Evolutionary conservation across 2,329 filamentous ascomycete species (phyloP), one percentile per base, ranked within the genome.

Genomic region (Fusarium anthophilum): DNA sequence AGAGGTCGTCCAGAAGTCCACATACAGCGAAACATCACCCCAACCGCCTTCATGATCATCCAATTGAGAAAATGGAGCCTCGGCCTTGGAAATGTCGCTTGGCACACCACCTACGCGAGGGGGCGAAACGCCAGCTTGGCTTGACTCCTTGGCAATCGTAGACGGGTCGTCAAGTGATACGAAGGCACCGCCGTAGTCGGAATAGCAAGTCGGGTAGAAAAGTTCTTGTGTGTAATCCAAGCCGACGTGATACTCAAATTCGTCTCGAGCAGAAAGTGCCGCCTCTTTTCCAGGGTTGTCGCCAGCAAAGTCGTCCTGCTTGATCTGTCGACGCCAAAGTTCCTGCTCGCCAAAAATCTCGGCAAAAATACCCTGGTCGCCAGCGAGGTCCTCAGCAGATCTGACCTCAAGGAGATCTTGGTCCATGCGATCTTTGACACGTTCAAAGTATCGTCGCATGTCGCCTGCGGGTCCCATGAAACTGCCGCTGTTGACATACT

Each of bases 281-380:
- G 63, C 69, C n/a, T 72, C 51, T 37, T 70, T 74, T 24, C 67
- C 66, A 0, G 59, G 69, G n/a, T 75, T 75, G 30, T 75, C 58
- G 30, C 44, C 45, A 3, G 59, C 58, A 24, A 73, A 67, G 35
- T 65, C 67, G 3, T 73, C 63, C 17, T 61, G 47, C 26, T 69
- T 63, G 12, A 74, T 48, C 13, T 75, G 68, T 10, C 45, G 65
- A 8, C 75, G 75, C 76, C 76, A 78, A 13, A 73, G 55, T 37
- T 78, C 73, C 51, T 78, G 77, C 48, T 80, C 79, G 6, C 79
- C 79, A 51, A 80, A 79, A 1, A 82, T 71, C 53, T 81, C 76
- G n/a, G 76, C 79, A 28, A 81, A 78, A 20, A 82, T 70, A 17
- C 79, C 79, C 55, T 82, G 80, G 38, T 82, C 80, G 24, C 80